Base-by-base conservation (phyloP, 306 rosid genomes). In the Rubus parviflorus region DNA sequence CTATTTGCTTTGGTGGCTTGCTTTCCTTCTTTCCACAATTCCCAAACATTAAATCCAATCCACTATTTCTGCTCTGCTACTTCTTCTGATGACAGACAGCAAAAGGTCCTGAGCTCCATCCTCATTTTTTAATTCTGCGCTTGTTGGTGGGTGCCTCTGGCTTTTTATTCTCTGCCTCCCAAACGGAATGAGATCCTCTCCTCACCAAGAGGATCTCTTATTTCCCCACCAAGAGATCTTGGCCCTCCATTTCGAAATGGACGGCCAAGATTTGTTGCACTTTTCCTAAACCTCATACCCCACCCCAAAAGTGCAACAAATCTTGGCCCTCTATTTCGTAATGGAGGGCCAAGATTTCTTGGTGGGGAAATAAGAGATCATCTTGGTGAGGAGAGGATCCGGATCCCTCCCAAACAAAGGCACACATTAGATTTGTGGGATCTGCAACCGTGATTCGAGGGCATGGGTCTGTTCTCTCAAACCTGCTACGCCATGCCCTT, bases 131-230 rank as follows among this genome's bases (percentile, higher is more conserved):
- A 41, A 80, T 57, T 70, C 75, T 83, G 75, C 78, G 83, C 58
- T 74, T 90, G 88, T 83, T 83, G 82, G 82, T 78, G 82, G 83
- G 85, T 86, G 83, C 66, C 81, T 78, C 85, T 81, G 86, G 80
- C 74, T 57, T 85, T 74, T 82, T 82, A 88, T 93, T 91, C 88
- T 79, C 72, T 87, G 92, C 86, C 86, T 82, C 75, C 86, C 69
- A 40, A 81, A 85, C 84, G n/a, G n/a, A n/a, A n/a, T n/a, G n/a
- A n/a, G n/a, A n/a, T n/a, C n/a, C n/a, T n/a, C n/a, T n/a, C n/a
- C n/a, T n/a, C n/a, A n/a, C n/a, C n/a, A n/a, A n/a, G n/a, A n/a
- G n/a, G n/a, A n/a, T n/a, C n/a, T n/a, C n/a, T n/a, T n/a, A n/a
- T n/a, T n/a, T n/a, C n/a, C n/a, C n/a, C n/a, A n/a, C n/a, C n/a